Evolutionary conservation across 129 eudicot species (phyloP), one percentile per base, ranked within the genome.

Genomic region (Smallanthus sonchifolius): DNA sequence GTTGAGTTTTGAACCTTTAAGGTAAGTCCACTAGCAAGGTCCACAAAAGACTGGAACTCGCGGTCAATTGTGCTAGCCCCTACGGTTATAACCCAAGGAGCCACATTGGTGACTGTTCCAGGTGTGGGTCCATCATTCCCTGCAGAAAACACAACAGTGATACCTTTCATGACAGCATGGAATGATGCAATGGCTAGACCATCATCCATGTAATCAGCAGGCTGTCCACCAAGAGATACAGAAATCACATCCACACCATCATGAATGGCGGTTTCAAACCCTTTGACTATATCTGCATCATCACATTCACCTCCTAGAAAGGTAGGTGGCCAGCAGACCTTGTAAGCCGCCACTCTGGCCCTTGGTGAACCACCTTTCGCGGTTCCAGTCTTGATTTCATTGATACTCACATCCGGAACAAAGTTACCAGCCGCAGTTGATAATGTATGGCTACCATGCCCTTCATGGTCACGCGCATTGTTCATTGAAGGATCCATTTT

Each of bases 211-310:
- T 85, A 87, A 14, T 74, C 77, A 0, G 4, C 2, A 13, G 86
- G 38, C 1, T 0, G 1, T 5, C 83, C 84, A 2, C 96, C 97
- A 6, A 89, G 79, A 0, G 98, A 92, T 2, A 86, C 82, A 0
- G 98, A 92, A 0, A 92, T n/a, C 7, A 94, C 88, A 65, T 94
- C 97, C 14, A 91, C 97, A 6, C 99, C 96, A 37, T 94, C 97
- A 35, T 82, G 19, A 3, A 91, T 88, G 2, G 99, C 99, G n/a
- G 45, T 7, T 11, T 94, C 99, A 42, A 94, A 84, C 7, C 84
- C 99, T 48, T 81, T 79, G 82, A 94, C 0, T 51, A 88, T 88
- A 52, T 94, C 99, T 0, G 89, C 79, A 10, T 82, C 86, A 8
- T 55, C 70, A 67, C 95, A 90, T 75, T 72, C 86, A 5, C 69